These are phyloP conservation scores for Microcos paniculata DNA, from an alignment of 345 rosid species.

Conservation along the genomic window DNA sequence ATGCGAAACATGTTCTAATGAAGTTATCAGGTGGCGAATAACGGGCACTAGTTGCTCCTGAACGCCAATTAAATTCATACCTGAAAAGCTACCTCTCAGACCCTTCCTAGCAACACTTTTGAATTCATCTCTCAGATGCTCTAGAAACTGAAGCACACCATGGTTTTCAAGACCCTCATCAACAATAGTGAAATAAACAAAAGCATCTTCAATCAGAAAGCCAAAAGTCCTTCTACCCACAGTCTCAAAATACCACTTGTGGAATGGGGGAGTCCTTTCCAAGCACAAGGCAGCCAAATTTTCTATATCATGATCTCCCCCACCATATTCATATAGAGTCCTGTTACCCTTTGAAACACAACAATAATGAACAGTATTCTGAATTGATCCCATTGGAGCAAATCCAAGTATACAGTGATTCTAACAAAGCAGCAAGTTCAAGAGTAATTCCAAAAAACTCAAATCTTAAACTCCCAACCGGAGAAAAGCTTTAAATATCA, in stretches of 20 bases:
- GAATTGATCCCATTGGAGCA: constrained; percentile 52
- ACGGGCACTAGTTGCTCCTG: constrained; percentile 74
- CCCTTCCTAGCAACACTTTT: constrained; percentile 56
- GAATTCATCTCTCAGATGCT: constrained; percentile 70
- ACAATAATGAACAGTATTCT: constrained; percentile 67
- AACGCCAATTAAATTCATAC: constrained; percentile 45
- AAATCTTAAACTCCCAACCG: neutral
- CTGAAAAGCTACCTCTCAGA: constrained; percentile 61
- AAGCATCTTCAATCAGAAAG: constrained; percentile 66
- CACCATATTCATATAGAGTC: constrained; percentile 49
- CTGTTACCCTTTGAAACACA: constrained; percentile 59
- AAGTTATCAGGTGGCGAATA: constrained; percentile 56
- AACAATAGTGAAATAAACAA: constrained; percentile 63
- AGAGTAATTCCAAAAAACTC: neutral
- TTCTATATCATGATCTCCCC: constrained; percentile 58
- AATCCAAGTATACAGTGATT: neutral
- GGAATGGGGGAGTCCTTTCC: constrained; percentile 66
- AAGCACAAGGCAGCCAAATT: constrained; percentile 54
- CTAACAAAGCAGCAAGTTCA: neutral
- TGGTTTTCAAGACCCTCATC: constrained; percentile 52
- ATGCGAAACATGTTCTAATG: constrained; percentile 57
- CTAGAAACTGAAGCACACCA: constrained; percentile 60
- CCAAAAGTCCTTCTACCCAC: constrained; percentile 54
- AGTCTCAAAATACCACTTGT: constrained; percentile 84
- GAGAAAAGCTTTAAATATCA: neutral